Evolutionary conservation across 805 yeast genomes (phyloP).

Genomic region (Sugiyamaella mastotermitis): DNA sequence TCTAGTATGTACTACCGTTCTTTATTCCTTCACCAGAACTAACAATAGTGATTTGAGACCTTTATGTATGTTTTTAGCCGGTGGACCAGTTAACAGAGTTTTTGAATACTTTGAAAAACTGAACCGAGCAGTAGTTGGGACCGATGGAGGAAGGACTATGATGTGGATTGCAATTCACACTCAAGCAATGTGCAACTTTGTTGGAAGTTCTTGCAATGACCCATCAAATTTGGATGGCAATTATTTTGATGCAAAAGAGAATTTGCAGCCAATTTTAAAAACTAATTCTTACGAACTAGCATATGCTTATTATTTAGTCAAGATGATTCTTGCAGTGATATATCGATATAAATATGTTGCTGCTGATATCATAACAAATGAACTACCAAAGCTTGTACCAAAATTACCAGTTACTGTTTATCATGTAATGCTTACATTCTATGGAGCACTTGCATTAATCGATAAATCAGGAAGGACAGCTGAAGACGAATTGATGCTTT

Average conservation of each 20-base stretch:
- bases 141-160: too few relatives aligned
- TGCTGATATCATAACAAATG: constrained; percentile 18
- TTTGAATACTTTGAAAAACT: constrained; percentile 17
- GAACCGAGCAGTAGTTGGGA: too few relatives aligned
- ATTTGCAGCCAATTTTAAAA: constrained; percentile 10
- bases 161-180: constrained; percentile 21
- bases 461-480: constrained; percentile 21
- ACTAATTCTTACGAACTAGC: constrained; percentile 16
- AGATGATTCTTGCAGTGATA: constrained; percentile 21
- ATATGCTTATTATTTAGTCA: constrained; percentile 20
- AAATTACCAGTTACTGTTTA: constrained; percentile 21
- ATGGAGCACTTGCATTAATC: constrained; percentile 24
- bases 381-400: constrained; percentile 18
- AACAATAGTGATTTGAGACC: constrained; percentile 19
- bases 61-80: constrained; percentile 22
- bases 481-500: constrained; percentile 23
- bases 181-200: constrained; percentile 18
- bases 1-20: constrained; percentile 15
- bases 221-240: constrained; percentile 20
- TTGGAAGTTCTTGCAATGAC: constrained; percentile 17
- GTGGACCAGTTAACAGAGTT: constrained; percentile 19
- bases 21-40: too few relatives aligned
- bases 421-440: constrained; percentile 21
- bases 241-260: constrained; percentile 15
- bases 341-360: constrained; percentile 19